Conservation (phyloP, 179 eudicot species). For the Beta macrorhiza region DNA sequence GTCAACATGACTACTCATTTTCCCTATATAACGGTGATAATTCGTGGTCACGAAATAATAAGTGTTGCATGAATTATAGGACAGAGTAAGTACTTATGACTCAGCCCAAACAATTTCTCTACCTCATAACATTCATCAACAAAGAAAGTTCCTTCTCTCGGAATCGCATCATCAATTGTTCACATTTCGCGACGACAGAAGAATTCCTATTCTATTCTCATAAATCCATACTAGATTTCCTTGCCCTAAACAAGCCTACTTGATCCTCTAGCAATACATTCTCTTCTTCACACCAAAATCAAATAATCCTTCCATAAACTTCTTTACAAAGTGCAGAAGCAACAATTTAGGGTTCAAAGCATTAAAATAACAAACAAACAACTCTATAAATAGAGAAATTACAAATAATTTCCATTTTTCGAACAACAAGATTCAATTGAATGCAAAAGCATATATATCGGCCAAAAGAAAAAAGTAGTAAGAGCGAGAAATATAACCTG, state of each 20-base stretch:
- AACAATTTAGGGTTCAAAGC: background rate
- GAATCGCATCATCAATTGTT: background rate
- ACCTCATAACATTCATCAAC: background rate
- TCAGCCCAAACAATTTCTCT: background rate
- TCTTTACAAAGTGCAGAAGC: background rate
- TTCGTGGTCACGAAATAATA: no score
- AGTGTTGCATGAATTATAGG: no score
- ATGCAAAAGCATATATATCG: background rate
- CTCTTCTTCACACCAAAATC: background rate
- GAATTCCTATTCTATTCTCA: background rate
- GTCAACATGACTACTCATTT: no score
- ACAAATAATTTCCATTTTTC: background rate
- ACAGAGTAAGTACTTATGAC: no score
- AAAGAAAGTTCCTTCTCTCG: background rate
- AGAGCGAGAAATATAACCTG: constrained; percentile 31
- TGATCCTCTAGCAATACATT: background rate
- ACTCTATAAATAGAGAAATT: background rate
- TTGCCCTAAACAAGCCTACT: constrained; percentile 4
- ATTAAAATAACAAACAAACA: background rate
- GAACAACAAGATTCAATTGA: background rate
- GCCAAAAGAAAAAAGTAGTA: background rate
- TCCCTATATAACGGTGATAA: no score
- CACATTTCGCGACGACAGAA: background rate
- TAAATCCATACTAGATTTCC: background rate
- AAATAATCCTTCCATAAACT: background rate